Evolutionary conservation across 495 filamentous ascomycete genomes (phyloP).

Genomic region (Extremus antarcticus): DNA sequence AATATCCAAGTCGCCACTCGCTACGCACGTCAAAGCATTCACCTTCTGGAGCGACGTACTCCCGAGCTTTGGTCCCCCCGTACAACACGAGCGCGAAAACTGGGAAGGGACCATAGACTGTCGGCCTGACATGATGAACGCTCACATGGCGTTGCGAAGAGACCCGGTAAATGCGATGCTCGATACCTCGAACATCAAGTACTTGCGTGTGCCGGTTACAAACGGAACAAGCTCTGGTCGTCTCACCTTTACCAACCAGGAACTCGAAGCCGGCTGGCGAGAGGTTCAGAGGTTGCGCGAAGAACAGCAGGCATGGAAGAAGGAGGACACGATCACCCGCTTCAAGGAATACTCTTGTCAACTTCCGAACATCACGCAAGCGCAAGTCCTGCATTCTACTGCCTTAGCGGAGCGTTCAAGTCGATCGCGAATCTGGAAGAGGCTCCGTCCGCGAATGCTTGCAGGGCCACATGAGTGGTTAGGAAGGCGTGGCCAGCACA

Average conservation of each 20-base stretch:
- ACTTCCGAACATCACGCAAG: not conserved
- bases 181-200: too few species aligned
- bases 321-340: not conserved
- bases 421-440: not conserved
- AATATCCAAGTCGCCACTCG: not conserved
- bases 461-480: constrained; percentile 5
- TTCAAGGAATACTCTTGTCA: not conserved
- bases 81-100: too few species aligned
- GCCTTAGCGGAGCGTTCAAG: not conserved
- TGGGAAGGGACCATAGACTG: not conserved
- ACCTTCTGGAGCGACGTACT: constrained; percentile 7
- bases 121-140: not conserved
- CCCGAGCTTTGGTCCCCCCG: too few species aligned
- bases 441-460: not conserved
- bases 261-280: not conserved
- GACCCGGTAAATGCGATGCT: too few species aligned
- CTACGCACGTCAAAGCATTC: constrained; percentile 5
- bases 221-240: too few species aligned
- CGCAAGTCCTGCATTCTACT: not conserved
- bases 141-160: not conserved
- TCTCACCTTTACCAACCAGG: not conserved
- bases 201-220: too few species aligned
- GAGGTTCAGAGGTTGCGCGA: not conserved
- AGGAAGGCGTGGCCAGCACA: too few species aligned
- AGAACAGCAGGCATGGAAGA: not conserved